Conservation (phyloP, 2,329 filamentous ascomycete species). For the Didymellaceae sp. region DNA sequence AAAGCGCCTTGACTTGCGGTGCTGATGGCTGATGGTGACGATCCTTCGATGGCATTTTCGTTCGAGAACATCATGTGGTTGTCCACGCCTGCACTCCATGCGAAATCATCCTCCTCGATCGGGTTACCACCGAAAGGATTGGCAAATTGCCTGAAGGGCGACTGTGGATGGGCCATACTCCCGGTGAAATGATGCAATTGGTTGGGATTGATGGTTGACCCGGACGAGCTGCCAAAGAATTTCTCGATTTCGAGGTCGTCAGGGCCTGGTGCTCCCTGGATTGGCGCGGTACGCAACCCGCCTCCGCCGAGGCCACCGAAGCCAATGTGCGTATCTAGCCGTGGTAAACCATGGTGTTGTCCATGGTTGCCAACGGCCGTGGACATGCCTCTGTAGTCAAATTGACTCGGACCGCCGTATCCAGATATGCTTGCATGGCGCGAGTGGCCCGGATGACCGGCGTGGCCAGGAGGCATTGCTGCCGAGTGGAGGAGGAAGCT, state of each 20-base stretch:
- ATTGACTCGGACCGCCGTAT: constrained; percentile 61
- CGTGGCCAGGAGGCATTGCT: constrained; percentile 56
- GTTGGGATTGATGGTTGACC: constrained; percentile 68
- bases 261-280: constrained; percentile 59
- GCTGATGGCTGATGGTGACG: constrained; percentile 94
- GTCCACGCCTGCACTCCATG: constrained; percentile 85
- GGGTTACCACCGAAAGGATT: constrained; percentile 66
- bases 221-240: constrained; percentile 67
- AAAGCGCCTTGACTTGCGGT: constrained; percentile 90
- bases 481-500: constrained; percentile 68
- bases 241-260: constrained; percentile 73
- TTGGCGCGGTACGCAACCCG: constrained; percentile 77
- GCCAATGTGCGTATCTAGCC: constrained; percentile 80
- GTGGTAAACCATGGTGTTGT: constrained; percentile 72
- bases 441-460: constrained; percentile 64
- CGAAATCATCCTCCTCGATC: constrained; percentile 77
- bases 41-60: constrained; percentile 86
- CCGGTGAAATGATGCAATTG: constrained; percentile 87
- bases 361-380: constrained; percentile 70
- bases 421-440: constrained; percentile 77
- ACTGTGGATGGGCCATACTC: constrained; percentile 67
- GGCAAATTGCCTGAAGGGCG: constrained; percentile 51
- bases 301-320: constrained; percentile 70
- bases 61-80: constrained; percentile 66
- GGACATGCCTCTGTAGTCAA: constrained; percentile 77